These are phyloP conservation scores for Neurospora sp. DNA, from an alignment of 495 filamentous ascomycete genomes.

Conservation along the genomic window DNA sequence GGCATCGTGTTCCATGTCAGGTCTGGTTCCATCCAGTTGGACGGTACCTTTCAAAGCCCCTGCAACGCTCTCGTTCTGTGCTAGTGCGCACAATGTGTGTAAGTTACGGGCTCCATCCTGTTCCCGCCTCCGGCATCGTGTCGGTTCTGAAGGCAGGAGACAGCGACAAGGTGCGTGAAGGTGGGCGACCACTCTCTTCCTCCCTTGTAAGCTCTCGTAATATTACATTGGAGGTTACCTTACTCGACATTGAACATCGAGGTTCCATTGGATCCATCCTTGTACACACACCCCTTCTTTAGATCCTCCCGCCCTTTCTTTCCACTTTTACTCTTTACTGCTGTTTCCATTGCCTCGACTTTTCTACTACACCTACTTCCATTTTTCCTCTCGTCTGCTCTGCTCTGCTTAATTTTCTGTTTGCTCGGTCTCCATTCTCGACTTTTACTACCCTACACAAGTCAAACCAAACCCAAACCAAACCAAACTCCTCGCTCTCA, in stretches of 20 bases:
- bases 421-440: not conserved
- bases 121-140: slow-evolving; percentile 12
- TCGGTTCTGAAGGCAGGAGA: not conserved
- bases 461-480: not conserved
- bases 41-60: not conserved
- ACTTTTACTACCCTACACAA: not conserved
- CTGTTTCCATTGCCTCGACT: not conserved
- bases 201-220: slow-evolving; percentile 5
- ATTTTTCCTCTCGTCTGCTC: slow-evolving; percentile 4
- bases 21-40: not conserved
- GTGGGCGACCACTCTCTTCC: not conserved
- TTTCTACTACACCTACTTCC: slow-evolving; percentile 1
- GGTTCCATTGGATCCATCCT: not conserved
- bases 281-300: slow-evolving; percentile 7
- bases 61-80: not conserved
- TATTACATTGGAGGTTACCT: not conserved
- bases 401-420: slow-evolving; percentile 1
- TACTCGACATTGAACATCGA: not conserved
- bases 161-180: not conserved
- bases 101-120: not conserved
- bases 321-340: slow-evolving; percentile 1
- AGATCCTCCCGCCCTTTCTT: slow-evolving; percentile 6
- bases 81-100: not conserved
- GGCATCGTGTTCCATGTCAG: not conserved
- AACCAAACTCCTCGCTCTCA: not conserved